Base-by-base conservation (phyloP, 345 rosid species). In the Hibiscus trionum region DNA sequence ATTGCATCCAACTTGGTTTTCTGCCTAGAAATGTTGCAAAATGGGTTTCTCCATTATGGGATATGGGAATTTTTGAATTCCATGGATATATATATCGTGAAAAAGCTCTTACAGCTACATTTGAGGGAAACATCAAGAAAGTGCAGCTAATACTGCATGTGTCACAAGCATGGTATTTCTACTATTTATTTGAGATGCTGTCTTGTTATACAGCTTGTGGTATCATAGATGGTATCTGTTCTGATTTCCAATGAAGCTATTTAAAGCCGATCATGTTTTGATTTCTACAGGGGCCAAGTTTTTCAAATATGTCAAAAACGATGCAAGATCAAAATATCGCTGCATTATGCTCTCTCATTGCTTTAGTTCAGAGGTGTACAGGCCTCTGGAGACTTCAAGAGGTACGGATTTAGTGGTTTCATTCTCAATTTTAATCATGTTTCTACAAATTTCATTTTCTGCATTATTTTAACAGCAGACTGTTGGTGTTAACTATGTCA, bases 31-130 rank as follows among this genome's bases (percentile, higher is more conserved):
- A 76, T 80, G 78, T 90, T 49, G 96, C 91, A 67, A 91, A 87
- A 77, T 91, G 96, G 98, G 89, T 91, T 73, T 91, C 98, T 72
- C 98, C 97, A 4, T 77, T 91, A 85, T 93, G 96, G 97, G 97
- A 91, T 61, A 71, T 74, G 62, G 90, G 94, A 60, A 83, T 87
- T 81, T 85, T 91, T 58, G 83, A 70, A 71, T 93, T 91, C 81
- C 86, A 82, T 69, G 98, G 97, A 70, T 87, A 82, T 77, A 72
- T 93, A 66, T 85, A 73, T 83, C 81, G 86, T 29, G 85, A 90
- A 69, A 93, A 91, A 76, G 93, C 84, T 79, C 94, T 91, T 71
- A 84, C 81, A 31, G 93, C 93, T 77, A 93, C 94, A 72, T 80
- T 84, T 39, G 89, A 82, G 66, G 93, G 82, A 81, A 85, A 80